Percentiles rank a stretch among this genome's conserved stretches.
Conservation (phyloP, 371 early-diverging fungal species). For the Mortierella sp. region DNA sequence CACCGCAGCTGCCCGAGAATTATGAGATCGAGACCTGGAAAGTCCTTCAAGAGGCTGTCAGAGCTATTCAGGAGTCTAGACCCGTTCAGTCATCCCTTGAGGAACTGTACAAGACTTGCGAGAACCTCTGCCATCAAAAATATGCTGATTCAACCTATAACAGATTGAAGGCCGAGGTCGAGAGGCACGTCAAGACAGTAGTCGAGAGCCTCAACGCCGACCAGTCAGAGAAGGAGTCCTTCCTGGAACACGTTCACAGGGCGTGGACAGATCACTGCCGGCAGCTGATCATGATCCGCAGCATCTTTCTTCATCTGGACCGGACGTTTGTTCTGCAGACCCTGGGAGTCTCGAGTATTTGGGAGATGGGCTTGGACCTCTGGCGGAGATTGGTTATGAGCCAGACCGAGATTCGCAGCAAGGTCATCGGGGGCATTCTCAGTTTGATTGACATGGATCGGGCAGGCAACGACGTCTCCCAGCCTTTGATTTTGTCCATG, state of each 20-base stretch:
- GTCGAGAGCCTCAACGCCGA: slow-evolving; percentile 45
- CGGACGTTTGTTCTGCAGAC: slow-evolving; percentile 89
- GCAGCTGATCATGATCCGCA: slow-evolving; percentile 81
- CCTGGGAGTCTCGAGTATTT: slow-evolving; percentile 75
- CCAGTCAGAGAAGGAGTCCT: slow-evolving; percentile 56
- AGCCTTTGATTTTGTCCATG: slow-evolving; percentile 71
- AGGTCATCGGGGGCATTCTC: slow-evolving; percentile 68
- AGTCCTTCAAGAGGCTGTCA: slow-evolving; percentile 78
- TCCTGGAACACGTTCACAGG: slow-evolving; percentile 68
- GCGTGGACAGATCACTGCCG: slow-evolving; percentile 79
- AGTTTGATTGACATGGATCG: slow-evolving; percentile 73
- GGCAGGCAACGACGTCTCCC: slow-evolving; percentile 70
- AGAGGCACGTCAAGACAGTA: slow-evolving; percentile 62
- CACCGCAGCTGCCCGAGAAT: slow-evolving; percentile 78
- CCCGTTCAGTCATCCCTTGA: slow-evolving; percentile 81
- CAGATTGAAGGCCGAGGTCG: slow-evolving; percentile 70
- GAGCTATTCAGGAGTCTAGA: slow-evolving; percentile 77
- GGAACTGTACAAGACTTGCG: slow-evolving; percentile 89
- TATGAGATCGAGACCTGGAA: slow-evolving; percentile 79
- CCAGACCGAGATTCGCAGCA: slow-evolving; percentile 65
- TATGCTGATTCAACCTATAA: slow-evolving; percentile 75
- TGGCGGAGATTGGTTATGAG: slow-evolving; percentile 75
- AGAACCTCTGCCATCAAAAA: slow-evolving; percentile 86
- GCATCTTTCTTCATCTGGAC: slow-evolving; percentile 93
- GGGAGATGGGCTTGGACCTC: slow-evolving; percentile 86